These are phyloP conservation scores for Trichoderma reesei DNA, from an alignment of 495 filamentous ascomycete genomes.

Conservation along the genomic window DNA sequence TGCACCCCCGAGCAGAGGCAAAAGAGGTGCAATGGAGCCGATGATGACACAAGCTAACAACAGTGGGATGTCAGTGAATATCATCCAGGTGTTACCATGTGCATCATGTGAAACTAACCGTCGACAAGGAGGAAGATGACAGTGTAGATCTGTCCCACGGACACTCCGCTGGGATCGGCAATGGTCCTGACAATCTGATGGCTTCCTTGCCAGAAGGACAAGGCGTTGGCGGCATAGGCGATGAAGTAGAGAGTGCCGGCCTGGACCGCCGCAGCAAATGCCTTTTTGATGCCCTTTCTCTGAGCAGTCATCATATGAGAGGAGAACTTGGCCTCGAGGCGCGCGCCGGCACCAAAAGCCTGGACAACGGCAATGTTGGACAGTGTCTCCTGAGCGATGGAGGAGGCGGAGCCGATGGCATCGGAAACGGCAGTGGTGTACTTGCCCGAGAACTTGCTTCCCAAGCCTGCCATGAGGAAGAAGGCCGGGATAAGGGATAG, in stretches of 20 bases:
- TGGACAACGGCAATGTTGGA: slow-evolving; percentile 40
- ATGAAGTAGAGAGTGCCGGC: slow-evolving; percentile 60
- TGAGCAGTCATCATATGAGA: slow-evolving; percentile 35
- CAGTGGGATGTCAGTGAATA: neutral
- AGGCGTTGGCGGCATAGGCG: slow-evolving; percentile 51
- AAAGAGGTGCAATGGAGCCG: slow-evolving; percentile 53
- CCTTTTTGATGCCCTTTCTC: slow-evolving; percentile 48
- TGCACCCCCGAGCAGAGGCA: slow-evolving; percentile 49
- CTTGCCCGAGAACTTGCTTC: slow-evolving; percentile 50
- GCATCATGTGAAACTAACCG: slow-evolving; percentile 28
- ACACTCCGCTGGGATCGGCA: slow-evolving; percentile 27
- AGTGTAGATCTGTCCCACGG: slow-evolving; percentile 51
- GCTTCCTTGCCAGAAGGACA: slow-evolving; percentile 60
- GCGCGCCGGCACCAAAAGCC: slow-evolving; percentile 34
- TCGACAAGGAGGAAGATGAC: slow-evolving; percentile 59
- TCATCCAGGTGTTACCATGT: neutral
- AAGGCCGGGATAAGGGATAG: slow-evolving; percentile 56
- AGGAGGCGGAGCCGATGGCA: slow-evolving; percentile 27
- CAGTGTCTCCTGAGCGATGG: slow-evolving; percentile 38
- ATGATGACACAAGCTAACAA: slow-evolving; percentile 47
- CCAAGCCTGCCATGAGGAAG: slow-evolving; percentile 53
- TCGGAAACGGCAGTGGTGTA: slow-evolving; percentile 45
- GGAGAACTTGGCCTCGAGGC: slow-evolving; percentile 45
- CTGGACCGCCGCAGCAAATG: slow-evolving; percentile 46
- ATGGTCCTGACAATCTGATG: slow-evolving; percentile 41